Evolutionary conservation across 495 filamentous ascomycete species (phyloP).

Genomic region (Cryomyces antarcticus): DNA sequence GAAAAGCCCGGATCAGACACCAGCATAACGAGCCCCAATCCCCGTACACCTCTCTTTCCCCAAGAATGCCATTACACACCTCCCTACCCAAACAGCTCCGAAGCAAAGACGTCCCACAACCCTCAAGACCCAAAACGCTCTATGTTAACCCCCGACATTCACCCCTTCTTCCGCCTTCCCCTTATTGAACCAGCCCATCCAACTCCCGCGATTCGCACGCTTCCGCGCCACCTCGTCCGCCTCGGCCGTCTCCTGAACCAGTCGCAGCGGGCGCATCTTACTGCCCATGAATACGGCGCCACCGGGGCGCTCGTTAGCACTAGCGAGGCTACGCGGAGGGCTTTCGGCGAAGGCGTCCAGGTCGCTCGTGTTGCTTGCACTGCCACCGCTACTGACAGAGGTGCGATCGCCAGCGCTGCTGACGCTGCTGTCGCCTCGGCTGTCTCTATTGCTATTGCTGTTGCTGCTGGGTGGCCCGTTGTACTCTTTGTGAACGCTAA

Average conservation of each 20-base stretch:
- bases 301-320: neutral
- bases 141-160: neutral
- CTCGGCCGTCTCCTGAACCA: constrained; percentile 54
- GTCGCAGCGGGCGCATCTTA: constrained; percentile 62
- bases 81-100: too few relatives aligned
- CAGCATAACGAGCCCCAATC: too few relatives aligned
- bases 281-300: constrained; percentile 45
- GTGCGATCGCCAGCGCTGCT: neutral
- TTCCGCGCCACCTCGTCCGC: constrained; percentile 22
- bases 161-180: neutral
- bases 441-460: neutral
- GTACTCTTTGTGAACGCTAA: too few relatives aligned
- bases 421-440: neutral
- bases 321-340: constrained; percentile 3
- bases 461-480: too few relatives aligned
- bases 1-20: too few relatives aligned
- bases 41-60: too few relatives aligned
- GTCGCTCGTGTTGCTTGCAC: neutral
- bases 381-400: neutral
- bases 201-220: constrained; percentile 39
- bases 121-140: too few relatives aligned
- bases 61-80: too few relatives aligned
- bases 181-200: constrained; percentile 36
- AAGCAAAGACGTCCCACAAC: too few relatives aligned
- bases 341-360: constrained; percentile 2